A percentile compares a stretch with the other conserved stretches of the same genome.
phyloP scores from a whole-genome alignment of 345 rosid species.

The Sonneratia alba region DNA sequence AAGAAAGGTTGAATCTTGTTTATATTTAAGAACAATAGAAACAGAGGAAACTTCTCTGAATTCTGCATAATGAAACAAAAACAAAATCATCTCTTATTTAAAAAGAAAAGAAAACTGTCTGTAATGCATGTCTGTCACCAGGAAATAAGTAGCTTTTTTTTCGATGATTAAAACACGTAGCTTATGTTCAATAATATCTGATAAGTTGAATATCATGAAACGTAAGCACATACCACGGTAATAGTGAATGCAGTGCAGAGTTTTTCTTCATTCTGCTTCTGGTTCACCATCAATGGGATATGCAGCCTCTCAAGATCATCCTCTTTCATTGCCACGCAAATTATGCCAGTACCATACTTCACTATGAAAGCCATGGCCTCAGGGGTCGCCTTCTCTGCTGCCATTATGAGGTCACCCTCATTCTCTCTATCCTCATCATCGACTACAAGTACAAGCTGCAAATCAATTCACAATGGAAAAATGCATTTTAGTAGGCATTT shows the following conservation, averaged over 20 bases:
- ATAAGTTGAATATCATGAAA: too few species aligned
- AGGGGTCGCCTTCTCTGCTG: slow-evolving; percentile 73
- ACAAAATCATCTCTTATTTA: background rate
- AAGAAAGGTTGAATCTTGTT: too few species aligned
- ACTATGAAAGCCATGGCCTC: slow-evolving; percentile 96
- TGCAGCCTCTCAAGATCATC: slow-evolving; percentile 70
- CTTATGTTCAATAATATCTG: too few species aligned
- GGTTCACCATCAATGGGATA: slow-evolving; percentile 79
- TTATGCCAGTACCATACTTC: slow-evolving; percentile 84
- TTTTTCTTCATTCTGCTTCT: slow-evolving; percentile 75
- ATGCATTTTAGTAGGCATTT: background rate
- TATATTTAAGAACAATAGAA: too few species aligned
- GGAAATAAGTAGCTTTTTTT: background rate
- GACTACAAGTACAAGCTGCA: slow-evolving; percentile 83
- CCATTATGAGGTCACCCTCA: slow-evolving; percentile 91
- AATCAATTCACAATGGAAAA: slow-evolving; percentile 4
- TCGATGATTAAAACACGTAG: too few species aligned
- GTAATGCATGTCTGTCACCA: background rate
- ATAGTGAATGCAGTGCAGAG: slow-evolving; percentile 85
- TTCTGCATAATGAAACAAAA: background rate
- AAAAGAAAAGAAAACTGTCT: background rate
- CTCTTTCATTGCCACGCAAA: slow-evolving; percentile 79
- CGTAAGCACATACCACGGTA: slow-evolving; percentile 57
- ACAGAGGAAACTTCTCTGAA: too few species aligned
- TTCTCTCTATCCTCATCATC: slow-evolving; percentile 96